These are phyloP conservation scores for Fusarium setosum DNA, from an alignment of 2,329 filamentous ascomycete genomes.

Conservation along the genomic window DNA sequence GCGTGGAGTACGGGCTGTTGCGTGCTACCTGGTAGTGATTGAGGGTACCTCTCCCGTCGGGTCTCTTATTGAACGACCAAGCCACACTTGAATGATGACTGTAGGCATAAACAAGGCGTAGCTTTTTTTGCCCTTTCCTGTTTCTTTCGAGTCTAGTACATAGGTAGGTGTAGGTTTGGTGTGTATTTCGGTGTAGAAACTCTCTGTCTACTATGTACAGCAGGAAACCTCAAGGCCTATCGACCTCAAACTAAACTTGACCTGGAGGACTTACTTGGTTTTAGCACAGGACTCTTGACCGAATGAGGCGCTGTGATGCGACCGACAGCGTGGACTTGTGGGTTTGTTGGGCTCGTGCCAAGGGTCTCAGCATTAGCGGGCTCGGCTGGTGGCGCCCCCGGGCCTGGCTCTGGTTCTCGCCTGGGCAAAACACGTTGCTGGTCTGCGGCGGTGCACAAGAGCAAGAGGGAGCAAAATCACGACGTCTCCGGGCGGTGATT, in stretches of 20 bases:
- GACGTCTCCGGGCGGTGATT: background rate
- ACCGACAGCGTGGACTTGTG: background rate
- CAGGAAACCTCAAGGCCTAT: too few species aligned
- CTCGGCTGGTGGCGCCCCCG: conserved; percentile 1
- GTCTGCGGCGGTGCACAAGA: conserved; percentile 18
- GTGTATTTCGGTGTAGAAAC: too few species aligned
- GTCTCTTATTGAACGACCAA: conserved; percentile 9
- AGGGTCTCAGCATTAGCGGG: conserved; percentile 7
- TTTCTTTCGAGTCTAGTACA: background rate
- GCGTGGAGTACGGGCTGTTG: too few species aligned
- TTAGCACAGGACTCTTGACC: background rate
- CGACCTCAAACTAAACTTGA: background rate
- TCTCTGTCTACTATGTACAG: too few species aligned
- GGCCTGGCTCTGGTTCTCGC: background rate
- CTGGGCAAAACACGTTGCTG: background rate
- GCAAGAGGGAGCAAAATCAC: background rate
- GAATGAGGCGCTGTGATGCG: conserved; percentile 9
- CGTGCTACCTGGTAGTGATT: background rate
- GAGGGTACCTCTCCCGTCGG: background rate
- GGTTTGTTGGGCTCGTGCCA: conserved; percentile 13
- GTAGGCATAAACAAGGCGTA: background rate
- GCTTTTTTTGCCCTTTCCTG: background rate
- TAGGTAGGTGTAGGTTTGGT: too few species aligned
- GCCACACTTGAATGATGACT: conserved; percentile 26
- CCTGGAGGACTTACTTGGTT: background rate